A percentile compares a stretch with the other conserved stretches of the same genome.
phyloP scores from a whole-genome alignment of 164 flowering plant genomes.

The Dillenia turbinata region DNA sequence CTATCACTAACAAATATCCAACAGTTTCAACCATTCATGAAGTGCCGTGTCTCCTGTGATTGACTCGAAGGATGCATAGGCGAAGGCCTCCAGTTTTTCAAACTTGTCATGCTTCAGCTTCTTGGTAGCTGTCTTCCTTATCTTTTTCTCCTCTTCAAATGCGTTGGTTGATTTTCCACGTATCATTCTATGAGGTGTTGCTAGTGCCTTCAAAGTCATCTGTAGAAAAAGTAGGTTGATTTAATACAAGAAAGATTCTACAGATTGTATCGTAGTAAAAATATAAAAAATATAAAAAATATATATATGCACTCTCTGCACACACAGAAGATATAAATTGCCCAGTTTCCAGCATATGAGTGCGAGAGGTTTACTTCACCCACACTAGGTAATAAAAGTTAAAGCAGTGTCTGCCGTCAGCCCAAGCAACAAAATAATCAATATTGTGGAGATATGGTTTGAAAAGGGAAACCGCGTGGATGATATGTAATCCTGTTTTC shows the following conservation, averaged over 20 bases:
- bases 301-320: no score
- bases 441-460: no score
- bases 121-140: slow-evolving; percentile 20
- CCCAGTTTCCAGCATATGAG: no score
- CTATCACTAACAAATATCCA: no score
- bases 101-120: slow-evolving; percentile 57
- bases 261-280: neutral
- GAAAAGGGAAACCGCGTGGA: no score
- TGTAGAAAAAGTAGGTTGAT: slow-evolving; percentile 12
- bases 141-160: slow-evolving; percentile 33
- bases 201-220: slow-evolving; percentile 41
- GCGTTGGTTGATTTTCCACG: slow-evolving; percentile 20
- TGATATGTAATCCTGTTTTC: no score
- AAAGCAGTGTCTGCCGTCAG: no score
- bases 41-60: slow-evolving; percentile 48
- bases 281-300: neutral
- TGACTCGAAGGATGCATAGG: slow-evolving; percentile 60
- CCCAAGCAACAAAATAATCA: no score
- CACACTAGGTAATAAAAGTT: no score
- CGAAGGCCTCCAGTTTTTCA: slow-evolving; percentile 70
- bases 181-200: slow-evolving; percentile 51
- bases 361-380: no score
- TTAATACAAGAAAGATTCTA: neutral
- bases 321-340: no score
- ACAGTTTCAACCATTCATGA: slow-evolving; percentile 26